These are phyloP conservation scores for Escallonia herrerae DNA, from an alignment of 129 eudicot species.

Conservation along the genomic window DNA sequence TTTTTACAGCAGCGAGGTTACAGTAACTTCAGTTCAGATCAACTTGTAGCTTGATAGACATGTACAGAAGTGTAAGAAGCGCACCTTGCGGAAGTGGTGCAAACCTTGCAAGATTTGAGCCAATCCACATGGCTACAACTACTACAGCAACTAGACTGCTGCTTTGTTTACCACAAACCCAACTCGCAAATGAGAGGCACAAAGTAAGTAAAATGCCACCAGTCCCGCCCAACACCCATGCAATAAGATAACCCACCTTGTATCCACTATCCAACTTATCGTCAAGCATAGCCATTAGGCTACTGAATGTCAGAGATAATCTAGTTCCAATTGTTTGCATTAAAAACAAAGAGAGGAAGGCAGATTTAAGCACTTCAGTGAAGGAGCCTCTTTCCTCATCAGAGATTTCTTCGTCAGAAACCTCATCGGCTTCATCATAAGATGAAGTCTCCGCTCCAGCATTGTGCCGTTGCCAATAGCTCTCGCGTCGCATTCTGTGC, in stretches of 20 bases:
- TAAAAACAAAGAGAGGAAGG: constrained; percentile 65
- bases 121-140: constrained; percentile 74
- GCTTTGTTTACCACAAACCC: constrained; percentile 91
- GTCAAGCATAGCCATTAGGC: constrained; percentile 71
- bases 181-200: constrained; percentile 79
- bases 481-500: constrained; percentile 45
- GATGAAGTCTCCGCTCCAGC: constrained; percentile 22
- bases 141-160: constrained; percentile 62
- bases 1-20: constrained; percentile 4
- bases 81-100: constrained; percentile 94
- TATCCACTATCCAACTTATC: constrained; percentile 65
- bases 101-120: constrained; percentile 57
- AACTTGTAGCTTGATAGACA: constrained; percentile 74
- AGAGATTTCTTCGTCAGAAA: constrained; percentile 20
- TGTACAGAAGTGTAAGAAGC: constrained; percentile 75
- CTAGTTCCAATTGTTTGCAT: constrained; percentile 69
- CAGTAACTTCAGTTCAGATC: constrained; percentile 42
- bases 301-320: constrained; percentile 67
- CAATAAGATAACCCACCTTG: constrained; percentile 54
- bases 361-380: constrained; percentile 50
- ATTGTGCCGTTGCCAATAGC: constrained; percentile 30
- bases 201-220: constrained; percentile 64
- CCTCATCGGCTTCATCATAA: constrained; percentile 30
- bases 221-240: constrained; percentile 78
- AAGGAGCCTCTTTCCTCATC: constrained; percentile 48